Evolutionary conservation across 495 filamentous ascomycete species (phyloP), one percentile per base, ranked within the genome.

Genomic region (Letharia columbiana): DNA sequence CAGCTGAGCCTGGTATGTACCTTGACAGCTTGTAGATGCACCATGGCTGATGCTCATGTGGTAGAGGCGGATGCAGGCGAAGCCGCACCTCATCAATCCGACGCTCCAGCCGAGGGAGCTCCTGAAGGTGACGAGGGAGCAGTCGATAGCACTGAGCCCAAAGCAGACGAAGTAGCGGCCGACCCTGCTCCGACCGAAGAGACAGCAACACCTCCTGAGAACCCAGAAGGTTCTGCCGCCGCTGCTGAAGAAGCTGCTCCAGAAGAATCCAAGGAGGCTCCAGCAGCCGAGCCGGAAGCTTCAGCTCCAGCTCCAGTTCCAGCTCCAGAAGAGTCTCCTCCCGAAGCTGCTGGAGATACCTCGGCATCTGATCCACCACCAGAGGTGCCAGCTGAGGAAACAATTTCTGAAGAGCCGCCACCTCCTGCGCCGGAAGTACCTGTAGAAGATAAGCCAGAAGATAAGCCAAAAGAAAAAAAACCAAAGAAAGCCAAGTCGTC

Each of bases 121-220:
- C 33, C 47, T 60, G 70, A 70, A 64, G 70, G n/a, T 42, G 75
- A 70, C 66, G 74, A 69, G 20, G 49, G 66, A 42, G 70, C 63
- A 56, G n/a, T 35, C 41, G 45, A 47, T 40, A 62, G 52, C 60
- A 31, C 2, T 9, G 6, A 37, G 42, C 23, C 61, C 11, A 44
- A 67, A 54, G 45, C 64, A 40, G 57, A 52, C 33, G 74, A 73
- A 18, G 73, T 75, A n/a, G 73, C 76, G 31, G 73, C 71, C 35
- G 77, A 81, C 57, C 23, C 63, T 28, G 42, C 77, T 80, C 60
- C 74, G 17, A 81, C 82, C 33, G 75, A 81, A 41, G 84, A 84
- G 73, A 77, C 82, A 23, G 84, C 88, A 71, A 78, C 75, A 58
- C 80, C 81, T 33, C 82, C 80, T 1, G 77, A 81, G 63, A 78